Percentiles rank a stretch among this genome's conserved stretches.
These are phyloP conservation scores for Scortechinia acanthostroma DNA, from an alignment of 2,329 filamentous ascomycete species.

Conservation along the genomic window DNA sequence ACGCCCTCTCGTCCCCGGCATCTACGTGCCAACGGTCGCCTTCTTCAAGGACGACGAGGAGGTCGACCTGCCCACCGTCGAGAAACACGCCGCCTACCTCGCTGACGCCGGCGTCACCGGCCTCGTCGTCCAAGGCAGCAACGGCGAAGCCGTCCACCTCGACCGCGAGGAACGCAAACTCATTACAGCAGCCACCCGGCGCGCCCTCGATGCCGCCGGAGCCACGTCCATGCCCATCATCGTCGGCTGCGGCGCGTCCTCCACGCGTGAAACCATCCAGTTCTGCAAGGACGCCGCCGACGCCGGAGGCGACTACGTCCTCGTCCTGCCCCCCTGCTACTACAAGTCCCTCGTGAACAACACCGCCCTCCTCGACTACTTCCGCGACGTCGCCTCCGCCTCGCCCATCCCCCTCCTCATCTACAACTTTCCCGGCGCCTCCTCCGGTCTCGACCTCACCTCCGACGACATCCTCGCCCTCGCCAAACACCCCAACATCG, in stretches of 20 bases:
- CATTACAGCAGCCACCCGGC: slow-evolving; percentile 53
- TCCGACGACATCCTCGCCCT: slow-evolving; percentile 47
- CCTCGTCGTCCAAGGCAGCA: slow-evolving; percentile 64
- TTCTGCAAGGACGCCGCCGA: slow-evolving; percentile 57
- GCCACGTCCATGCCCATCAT: slow-evolving; percentile 51
- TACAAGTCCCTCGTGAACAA: slow-evolving; percentile 54
- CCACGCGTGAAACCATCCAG: slow-evolving; percentile 59
- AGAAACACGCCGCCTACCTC: slow-evolving; percentile 46
- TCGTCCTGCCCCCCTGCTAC: slow-evolving; percentile 65
- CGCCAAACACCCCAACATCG: slow-evolving; percentile 45
- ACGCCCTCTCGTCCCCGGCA: slow-evolving; percentile 19
- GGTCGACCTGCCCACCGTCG: slow-evolving; percentile 41
- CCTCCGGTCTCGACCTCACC: slow-evolving; percentile 45
- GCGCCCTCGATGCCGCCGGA: slow-evolving; percentile 48
- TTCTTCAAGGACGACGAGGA: slow-evolving; percentile 50
- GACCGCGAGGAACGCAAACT: slow-evolving; percentile 56
- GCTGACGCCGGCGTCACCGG: slow-evolving; percentile 58
- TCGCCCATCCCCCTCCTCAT: slow-evolving; percentile 53
- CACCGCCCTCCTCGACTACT: slow-evolving; percentile 51
- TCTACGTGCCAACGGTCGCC: slow-evolving; percentile 58
- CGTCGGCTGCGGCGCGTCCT: slow-evolving; percentile 64
- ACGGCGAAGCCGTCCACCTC: slow-evolving; percentile 68
- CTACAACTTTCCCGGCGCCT: slow-evolving; percentile 57
- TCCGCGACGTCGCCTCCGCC: slow-evolving; percentile 48
- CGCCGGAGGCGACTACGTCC: slow-evolving; percentile 59